Evolutionary conservation across 1,284 basidiomycete species (phyloP).

Genomic region (Phenoliferia sp.): DNA sequence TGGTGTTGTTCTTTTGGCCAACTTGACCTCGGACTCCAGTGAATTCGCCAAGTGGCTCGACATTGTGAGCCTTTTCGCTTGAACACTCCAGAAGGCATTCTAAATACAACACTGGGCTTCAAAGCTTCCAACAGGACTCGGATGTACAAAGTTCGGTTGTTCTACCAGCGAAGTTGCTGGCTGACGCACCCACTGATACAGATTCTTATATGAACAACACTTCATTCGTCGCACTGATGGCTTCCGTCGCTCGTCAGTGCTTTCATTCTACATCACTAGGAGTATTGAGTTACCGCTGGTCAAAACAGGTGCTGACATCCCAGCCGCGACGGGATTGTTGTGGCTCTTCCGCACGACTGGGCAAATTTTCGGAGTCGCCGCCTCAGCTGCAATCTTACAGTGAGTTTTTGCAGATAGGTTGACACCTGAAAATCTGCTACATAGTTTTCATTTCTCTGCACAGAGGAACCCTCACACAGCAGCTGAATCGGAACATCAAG

Average conservation of each 20-base stretch:
- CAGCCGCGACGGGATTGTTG: slow-evolving; percentile 68
- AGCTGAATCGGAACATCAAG: slow-evolving; percentile 59
- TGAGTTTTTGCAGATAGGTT: too few species aligned
- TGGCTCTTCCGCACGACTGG: slow-evolving; percentile 67
- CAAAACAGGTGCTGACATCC: slow-evolving; percentile 4
- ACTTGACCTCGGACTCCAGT: neutral
- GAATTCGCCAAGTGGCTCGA: neutral
- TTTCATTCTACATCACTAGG: neutral
- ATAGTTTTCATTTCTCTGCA: too few species aligned
- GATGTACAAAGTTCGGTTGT: neutral
- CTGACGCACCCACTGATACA: too few species aligned
- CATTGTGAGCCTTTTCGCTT: neutral
- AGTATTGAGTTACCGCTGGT: neutral
- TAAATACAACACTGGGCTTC: neutral
- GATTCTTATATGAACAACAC: slow-evolving; percentile 58
- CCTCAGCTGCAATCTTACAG: slow-evolving; percentile 52
- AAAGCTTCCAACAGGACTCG: slow-evolving; percentile 11
- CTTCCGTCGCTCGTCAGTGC: slow-evolving; percentile 59
- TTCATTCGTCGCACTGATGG: slow-evolving; percentile 66
- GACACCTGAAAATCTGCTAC: too few species aligned
- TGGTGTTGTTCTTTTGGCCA: neutral
- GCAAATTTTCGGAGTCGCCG: slow-evolving; percentile 74
- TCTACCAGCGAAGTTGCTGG: neutral
- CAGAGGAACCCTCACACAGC: slow-evolving; percentile 50
- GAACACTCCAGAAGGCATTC: neutral